Base-by-base conservation (phyloP, 768 basidiomycete species). In the Pholiota conissans region DNA sequence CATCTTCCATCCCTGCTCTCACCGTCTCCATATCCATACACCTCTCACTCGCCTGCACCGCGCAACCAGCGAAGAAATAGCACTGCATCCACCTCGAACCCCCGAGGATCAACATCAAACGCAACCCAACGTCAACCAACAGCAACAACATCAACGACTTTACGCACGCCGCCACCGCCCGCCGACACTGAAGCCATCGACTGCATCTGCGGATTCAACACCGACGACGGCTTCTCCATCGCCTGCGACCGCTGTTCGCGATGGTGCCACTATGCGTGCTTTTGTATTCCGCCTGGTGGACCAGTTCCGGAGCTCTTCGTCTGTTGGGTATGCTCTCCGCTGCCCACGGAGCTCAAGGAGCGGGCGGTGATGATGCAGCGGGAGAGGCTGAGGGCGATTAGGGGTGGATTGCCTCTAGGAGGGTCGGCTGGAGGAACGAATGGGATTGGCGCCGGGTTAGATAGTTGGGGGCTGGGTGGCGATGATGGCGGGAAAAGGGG, bases 221-320 rank as follows among this genome's bases (percentile, higher is more conserved):
- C 84, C 66, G 93, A 93, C 71, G 91, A 93, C 69, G 92, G 92
- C 20, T 91, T 89, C 69, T 88, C 86, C 9, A 90, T 95, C 60
- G 90, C 88, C 9, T 95, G 93, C 73, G 93, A 95, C 69, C 69
- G 75, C 49, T 95, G 93, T 67, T 81, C 80, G 20, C 81, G 87
- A 35, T 95, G 93, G 92, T 89, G 87, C 63, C 93, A 95, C 73
- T 86, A 83, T 6, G 85, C 84, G 7, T 95, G 94, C 72, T 90
- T 89, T 62, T 81, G 76, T 47, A 86, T 90, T 60, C 73, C 76
- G 11, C 73, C 80, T 52, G 81, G 77, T 6, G 67, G 63, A 3
- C 42, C 29, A 63, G 86, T 90, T 0, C 89, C 90, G 1, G 91
- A 93, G 47, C 82, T 86, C 56, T 94, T 90, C 79, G 71, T 73